Percentiles rank a stretch among this genome's conserved stretches.
phyloP scores from a whole-genome alignment of 2,329 filamentous ascomycete species.

The Sporothrix phasma region DNA sequence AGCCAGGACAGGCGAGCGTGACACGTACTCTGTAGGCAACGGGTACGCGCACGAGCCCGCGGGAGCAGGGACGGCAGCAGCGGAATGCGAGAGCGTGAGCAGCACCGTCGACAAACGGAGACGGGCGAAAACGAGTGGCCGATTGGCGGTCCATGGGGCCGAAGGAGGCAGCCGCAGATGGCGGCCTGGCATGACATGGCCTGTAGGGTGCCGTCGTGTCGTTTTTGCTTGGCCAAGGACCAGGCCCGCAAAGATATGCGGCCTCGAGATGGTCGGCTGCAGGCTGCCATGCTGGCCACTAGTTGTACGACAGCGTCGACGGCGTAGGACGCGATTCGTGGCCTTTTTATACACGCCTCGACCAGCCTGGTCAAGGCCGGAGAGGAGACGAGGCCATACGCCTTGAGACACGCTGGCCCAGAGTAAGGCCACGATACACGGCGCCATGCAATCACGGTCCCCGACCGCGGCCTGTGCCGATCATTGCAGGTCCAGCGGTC shows the following conservation, averaged over 20 bases:
- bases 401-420: too few species aligned
- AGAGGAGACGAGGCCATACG: too few species aligned
- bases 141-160: neutral
- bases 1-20: neutral
- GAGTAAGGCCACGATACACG: too few species aligned
- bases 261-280: neutral
- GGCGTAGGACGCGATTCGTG: too few species aligned
- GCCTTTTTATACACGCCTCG: too few species aligned
- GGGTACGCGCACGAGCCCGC: neutral
- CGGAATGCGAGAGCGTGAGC: neutral
- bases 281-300: neutral
- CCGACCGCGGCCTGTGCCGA: too few species aligned
- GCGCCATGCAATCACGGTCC: too few species aligned
- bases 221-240: neutral
- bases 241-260: neutral
- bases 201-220: neutral
- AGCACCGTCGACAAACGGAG: neutral
- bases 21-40: neutral
- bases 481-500: too few species aligned
- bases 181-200: neutral
- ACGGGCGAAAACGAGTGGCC: neutral
- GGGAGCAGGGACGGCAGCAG: too few species aligned
- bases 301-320: neutral
- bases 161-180: neutral
- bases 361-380: too few species aligned